Evolutionary conservation across 345 rosid species (phyloP).

Genomic region (Lepidium sativum): DNA sequence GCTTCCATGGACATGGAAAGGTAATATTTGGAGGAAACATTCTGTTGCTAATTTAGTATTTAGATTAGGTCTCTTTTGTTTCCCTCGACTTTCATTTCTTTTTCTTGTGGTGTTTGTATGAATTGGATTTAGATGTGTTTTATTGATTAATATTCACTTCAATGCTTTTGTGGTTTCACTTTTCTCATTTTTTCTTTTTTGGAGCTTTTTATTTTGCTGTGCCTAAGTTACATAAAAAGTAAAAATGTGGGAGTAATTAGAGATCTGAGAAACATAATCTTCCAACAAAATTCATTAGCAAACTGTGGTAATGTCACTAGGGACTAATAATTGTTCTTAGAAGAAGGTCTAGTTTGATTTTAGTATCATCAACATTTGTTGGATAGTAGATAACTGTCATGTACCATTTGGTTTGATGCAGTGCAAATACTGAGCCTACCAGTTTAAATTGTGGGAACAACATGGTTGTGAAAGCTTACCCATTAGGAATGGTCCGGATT

Average conservation of each 20-base stretch:
- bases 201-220: not conserved
- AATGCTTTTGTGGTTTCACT: not conserved
- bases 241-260: not conserved
- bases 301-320: not conserved
- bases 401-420: conserved; percentile 23
- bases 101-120: not conserved
- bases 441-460: conserved; percentile 27
- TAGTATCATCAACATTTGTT: not conserved
- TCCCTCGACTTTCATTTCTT: not conserved
- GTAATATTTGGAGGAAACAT: conserved; percentile 24
- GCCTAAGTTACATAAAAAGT: not conserved
- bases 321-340: not conserved
- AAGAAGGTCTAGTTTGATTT: not conserved
- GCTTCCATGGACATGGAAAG: conserved; percentile 40
- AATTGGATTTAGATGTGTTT: not conserved
- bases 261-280: conserved; percentile 2
- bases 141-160: conserved; percentile 1
- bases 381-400: not conserved
- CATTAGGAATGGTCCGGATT: conserved; percentile 36
- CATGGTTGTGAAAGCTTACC: conserved; percentile 51
- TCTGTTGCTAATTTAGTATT: not conserved
- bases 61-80: not conserved
- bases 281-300: not conserved
- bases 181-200: not conserved
- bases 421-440: conserved; percentile 44